Evolutionary conservation across 108 stramenopile genomes (phyloP), one percentile per base, ranked within the genome.

Genomic region (Cyclotella baltica): DNA sequence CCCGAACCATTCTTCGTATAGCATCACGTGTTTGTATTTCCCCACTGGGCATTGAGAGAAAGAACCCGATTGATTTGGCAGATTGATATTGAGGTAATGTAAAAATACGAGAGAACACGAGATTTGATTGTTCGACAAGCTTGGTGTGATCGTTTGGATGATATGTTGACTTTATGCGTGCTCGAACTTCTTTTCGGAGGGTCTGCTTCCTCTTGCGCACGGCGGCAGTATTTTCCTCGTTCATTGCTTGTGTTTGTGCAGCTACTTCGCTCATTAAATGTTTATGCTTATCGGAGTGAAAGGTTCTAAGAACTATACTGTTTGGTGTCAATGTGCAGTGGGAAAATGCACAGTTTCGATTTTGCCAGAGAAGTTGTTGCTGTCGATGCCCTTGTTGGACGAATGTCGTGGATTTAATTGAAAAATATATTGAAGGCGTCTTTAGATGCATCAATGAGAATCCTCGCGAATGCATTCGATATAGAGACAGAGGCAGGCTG

Each of bases 31-130:
- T 96, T 71, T 87, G 78, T 36, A 96, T 96, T 76, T 96, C 95
- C 9, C 90, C 87, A 20, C 40, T 48, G 18, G 93, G 95, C 95
- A 96, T 96, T 52, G 93, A 93, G 0, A 96, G 80, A 75, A 96
- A 96, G 38, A 96, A 67, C 25, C 95, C 95, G 25, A 94, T 78
- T 4, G 88, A 80, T 62, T 83, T 79, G 0, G 95, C 92, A 0
- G 65, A 52, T 84, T 88, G 75, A 74, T 95, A 95, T 37, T 81
- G 72, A 9, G 92, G 91, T 16, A 92, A 56, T 22, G 73, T 46
- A 74, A 88, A 86, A 1, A 93, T 70, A 3, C 67, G 55, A 22
- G 80, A 38, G 85, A 91, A 95, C 27, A 95, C 94, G 56, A 67
- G 61, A 40, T 70, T 63, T 62, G 22, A 25, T 25, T 55, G 36